phyloP scores from a whole-genome alignment of 441 rosid species.

The Eugenia klotzschiana region DNA sequence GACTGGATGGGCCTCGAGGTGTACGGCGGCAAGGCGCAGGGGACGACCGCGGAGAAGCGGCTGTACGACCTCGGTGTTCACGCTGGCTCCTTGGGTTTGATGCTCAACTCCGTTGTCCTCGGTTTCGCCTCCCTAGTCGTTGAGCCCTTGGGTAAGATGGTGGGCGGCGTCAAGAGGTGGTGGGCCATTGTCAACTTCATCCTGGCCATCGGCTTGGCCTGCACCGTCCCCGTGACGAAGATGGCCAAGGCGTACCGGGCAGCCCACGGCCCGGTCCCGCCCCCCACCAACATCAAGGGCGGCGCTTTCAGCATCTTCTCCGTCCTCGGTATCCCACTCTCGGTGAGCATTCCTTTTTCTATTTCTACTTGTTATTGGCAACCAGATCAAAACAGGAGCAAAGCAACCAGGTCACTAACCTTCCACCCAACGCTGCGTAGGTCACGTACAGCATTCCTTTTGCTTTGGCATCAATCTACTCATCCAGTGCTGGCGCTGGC shows the following conservation, averaged over 20 bases:
- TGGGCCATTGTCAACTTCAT: slow-evolving; percentile 70
- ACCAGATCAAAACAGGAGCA: background rate
- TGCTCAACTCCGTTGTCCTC: slow-evolving; percentile 61
- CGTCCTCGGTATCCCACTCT: slow-evolving; percentile 53
- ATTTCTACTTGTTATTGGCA: background rate
- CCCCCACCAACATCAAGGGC: slow-evolving; percentile 28
- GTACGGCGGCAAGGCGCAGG: slow-evolving; percentile 48
- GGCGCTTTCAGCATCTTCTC: slow-evolving; percentile 59
- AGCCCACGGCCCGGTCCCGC: slow-evolving; percentile 11
- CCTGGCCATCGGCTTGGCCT: slow-evolving; percentile 32
- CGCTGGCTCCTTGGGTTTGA: slow-evolving; percentile 59
- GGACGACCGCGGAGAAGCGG: slow-evolving; percentile 8
- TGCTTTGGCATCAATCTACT: slow-evolving; percentile 82
- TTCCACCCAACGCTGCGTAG: slow-evolving; percentile 14
- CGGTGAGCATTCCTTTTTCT: slow-evolving; percentile 27
- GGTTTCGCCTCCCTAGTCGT: slow-evolving; percentile 36
- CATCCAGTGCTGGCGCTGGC: slow-evolving; percentile 52
- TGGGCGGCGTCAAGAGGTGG: slow-evolving; percentile 47
- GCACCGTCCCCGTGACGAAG: slow-evolving; percentile 43
- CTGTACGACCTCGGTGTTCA: slow-evolving; percentile 48
- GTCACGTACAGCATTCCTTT: slow-evolving; percentile 77
- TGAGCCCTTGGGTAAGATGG: slow-evolving; percentile 26
- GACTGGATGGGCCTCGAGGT: slow-evolving; percentile 94
- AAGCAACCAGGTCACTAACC: background rate
- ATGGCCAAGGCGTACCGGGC: slow-evolving; percentile 24